These are phyloP conservation scores for Ophiorrhiza pumila DNA, from an alignment of 257 asterid genomes.

Conservation along the genomic window DNA sequence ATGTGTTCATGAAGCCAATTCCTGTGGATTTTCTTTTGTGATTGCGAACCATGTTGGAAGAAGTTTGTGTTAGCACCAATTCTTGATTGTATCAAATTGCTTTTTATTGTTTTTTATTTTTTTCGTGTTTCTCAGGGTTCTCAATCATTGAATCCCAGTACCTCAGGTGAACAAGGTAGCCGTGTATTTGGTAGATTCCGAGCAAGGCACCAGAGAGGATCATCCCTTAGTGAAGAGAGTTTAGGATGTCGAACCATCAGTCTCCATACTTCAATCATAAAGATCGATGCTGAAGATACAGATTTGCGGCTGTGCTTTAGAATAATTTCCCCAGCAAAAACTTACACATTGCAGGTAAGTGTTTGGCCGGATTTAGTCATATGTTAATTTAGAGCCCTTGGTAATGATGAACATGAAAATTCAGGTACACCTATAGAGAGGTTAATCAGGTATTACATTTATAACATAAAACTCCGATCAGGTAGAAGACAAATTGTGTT, in stretches of 20 bases:
- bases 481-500: too few relatives aligned
- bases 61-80: neutral
- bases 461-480: neutral
- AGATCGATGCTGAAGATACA: conserved; percentile 89
- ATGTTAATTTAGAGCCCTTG: neutral
- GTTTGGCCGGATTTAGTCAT: neutral
- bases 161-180: conserved; percentile 53
- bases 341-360: conserved; percentile 82
- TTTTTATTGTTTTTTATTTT: neutral
- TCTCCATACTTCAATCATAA: conserved; percentile 83
- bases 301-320: conserved; percentile 95
- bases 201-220: conserved; percentile 51
- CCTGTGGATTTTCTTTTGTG: neutral
- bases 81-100: neutral
- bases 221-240: conserved; percentile 60
- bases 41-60: too few relatives aligned
- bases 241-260: conserved; percentile 77
- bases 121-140: conserved; percentile 50
- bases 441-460: too few relatives aligned
- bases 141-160: conserved; percentile 49
- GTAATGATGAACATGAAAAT: neutral
- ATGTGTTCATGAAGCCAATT: neutral
- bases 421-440: neutral
- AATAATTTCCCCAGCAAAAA: conserved; percentile 80
- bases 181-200: conserved; percentile 90